Evolutionary conservation across 192 early-diverging fungal genomes (phyloP), one percentile per base, ranked within the genome.

Genomic region (Coemansia sp.): DNA sequence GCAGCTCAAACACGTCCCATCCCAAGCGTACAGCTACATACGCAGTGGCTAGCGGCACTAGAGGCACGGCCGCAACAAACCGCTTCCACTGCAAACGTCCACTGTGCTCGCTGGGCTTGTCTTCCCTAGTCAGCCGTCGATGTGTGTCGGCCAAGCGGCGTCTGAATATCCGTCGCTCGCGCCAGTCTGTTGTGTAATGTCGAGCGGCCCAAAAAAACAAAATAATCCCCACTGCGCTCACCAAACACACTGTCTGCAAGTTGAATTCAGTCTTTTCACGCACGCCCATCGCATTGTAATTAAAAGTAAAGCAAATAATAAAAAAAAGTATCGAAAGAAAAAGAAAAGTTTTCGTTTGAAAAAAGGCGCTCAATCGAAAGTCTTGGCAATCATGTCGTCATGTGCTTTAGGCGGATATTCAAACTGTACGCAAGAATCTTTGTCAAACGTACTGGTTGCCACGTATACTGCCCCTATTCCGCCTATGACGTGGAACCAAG

Each of bases 121-220:
- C 42, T 1, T 69, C 59, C 31, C 31, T 57, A 10, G 37, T 44
- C 15, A 80, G 66, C 2, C 70, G 60, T 14, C 51, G 46, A 9
- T 70, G 74, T n/a, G 78, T 76, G 15, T 38, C 37, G 5, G 45
- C 66, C 55, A 81, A 70, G 23, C 67, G 70, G 19, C 73, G 74
- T n/a, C 61, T 64, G 55, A 81, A 75, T 38, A 67, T 34, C 15
- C 74, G 70, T 2, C 78, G 78, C 45, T 76, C 74, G 4, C 78
- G 73, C 78, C 78, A 81, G 62, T 76, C 78, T 23, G 42, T 67
- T 27, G 78, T 76, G 59, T 81, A 81, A n/a, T 72, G 57, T 15
- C 74, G 64, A 4, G 74, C 67, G 0, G 70, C 74, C 1, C 44
- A 36, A 11, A 81, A 67, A 25, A 70, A 66, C 37, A 81, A 46